Base-by-base conservation (phyloP, 805 yeast genomes). In the Hanseniaspora pseudoguilliermondii region DNA sequence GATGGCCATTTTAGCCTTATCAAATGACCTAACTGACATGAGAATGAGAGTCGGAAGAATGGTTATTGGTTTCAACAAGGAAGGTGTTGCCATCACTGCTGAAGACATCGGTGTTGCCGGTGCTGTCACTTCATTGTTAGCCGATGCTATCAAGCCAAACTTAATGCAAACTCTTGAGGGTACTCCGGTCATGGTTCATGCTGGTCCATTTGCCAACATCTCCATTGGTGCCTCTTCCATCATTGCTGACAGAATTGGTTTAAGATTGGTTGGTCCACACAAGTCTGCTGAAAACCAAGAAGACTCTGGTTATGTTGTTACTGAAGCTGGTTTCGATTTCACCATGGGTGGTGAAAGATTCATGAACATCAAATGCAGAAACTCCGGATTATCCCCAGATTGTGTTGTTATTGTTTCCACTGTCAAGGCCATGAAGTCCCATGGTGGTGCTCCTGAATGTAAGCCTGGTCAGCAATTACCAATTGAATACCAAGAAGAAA, bases 261-360 rank as follows among this genome's bases (percentile, higher is more conserved):
- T 91, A 66, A 89, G 91, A 72, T 79, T 91, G 63, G 89, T 95
- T 18, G 93, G 93, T 63, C 74, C 80, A 38, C 77, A 75, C 54
- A 71, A 74, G 43, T 71, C 75, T 65, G 35, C 49, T 9, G 25
- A 57, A 18, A 55, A 48, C 9, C 51, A 55, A 18, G 16, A 57
- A 4, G 77, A 81, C 54, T 74, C 75, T 59, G 97, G 97, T 61
- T 91, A 80, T 67, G 97, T 89, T 55, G 87, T 91, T 59, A 91
- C 98, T 51, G 98, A 91, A 71, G 97, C 97, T 41, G 98, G 98
- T 54, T 91, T 91, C 73, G 97, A 91, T 71, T 91, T 93, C 76
- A 91, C 97, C 49, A 91, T 91, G 97, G 98, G 98, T 61, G 97
- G 97, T 63, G 98, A 91, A 75, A 80, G 97, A 65, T 91, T 91